phyloP scores from a whole-genome alignment of 2,329 filamentous ascomycete species.

The Leptosphaerulina australis region DNA sequence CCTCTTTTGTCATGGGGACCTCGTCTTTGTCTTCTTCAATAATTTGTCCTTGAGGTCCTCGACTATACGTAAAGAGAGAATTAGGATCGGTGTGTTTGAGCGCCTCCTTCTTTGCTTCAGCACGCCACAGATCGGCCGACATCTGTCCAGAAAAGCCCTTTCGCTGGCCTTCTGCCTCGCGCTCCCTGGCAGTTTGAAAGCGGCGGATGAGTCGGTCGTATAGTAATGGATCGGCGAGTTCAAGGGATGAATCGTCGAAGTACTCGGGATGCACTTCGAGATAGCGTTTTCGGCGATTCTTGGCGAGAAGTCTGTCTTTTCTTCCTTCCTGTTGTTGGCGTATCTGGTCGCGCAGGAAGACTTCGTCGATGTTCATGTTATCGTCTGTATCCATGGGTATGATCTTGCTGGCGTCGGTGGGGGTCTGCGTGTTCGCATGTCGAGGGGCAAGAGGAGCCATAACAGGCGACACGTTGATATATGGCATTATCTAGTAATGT shows the following conservation, averaged over 20 bases:
- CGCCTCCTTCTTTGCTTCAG: slow-evolving; percentile 74
- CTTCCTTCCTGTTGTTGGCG: slow-evolving; percentile 30
- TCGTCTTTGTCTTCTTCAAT: slow-evolving; percentile 64
- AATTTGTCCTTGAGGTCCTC: slow-evolving; percentile 62
- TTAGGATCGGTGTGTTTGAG: slow-evolving; percentile 61
- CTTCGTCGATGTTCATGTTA: slow-evolving; percentile 23
- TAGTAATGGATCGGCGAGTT: slow-evolving; percentile 74
- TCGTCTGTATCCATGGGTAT: slow-evolving; percentile 18
- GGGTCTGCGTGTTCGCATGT: slow-evolving; percentile 24
- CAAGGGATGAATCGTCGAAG: slow-evolving; percentile 65
- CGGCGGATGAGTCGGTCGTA: slow-evolving; percentile 81
- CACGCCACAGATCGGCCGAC: slow-evolving; percentile 76
- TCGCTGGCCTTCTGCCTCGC: slow-evolving; percentile 71
- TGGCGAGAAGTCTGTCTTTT: slow-evolving; percentile 58
- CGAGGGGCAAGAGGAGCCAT: slow-evolving; percentile 38
- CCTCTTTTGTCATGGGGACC: slow-evolving; percentile 64
- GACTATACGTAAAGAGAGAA: slow-evolving; percentile 57
- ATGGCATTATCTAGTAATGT: slow-evolving; percentile 29
- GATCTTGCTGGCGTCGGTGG: slow-evolving; percentile 12
- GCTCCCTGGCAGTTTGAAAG: slow-evolving; percentile 75
- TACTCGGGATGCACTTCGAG: slow-evolving; percentile 75
- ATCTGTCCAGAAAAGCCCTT: slow-evolving; percentile 82
- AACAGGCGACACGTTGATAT: slow-evolving; percentile 24
- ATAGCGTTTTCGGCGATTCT: slow-evolving; percentile 80
- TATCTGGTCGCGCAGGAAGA: slow-evolving; percentile 17